Conservation (phyloP, 2,329 filamentous ascomycete species). For the Decorospora gaudefroyi region DNA sequence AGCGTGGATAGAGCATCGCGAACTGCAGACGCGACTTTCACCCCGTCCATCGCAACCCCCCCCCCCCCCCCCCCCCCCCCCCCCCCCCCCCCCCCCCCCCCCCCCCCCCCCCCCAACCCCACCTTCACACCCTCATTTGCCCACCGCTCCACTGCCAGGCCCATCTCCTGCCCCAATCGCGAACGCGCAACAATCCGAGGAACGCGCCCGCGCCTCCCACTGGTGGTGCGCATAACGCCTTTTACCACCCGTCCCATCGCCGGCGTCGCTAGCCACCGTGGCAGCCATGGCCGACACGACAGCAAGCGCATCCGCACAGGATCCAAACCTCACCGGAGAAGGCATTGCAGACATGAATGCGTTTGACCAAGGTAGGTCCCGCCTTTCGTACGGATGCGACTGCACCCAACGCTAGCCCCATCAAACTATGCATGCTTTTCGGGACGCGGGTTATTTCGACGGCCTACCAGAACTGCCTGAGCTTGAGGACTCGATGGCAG, state of each 20-base stretch:
- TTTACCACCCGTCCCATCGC: conserved; percentile 29
- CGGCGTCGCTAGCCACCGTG: conserved; percentile 19
- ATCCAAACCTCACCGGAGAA: conserved; percentile 30
- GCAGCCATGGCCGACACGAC: conserved; percentile 44
- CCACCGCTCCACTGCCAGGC: conserved; percentile 16
- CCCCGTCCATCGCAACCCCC: conserved; percentile 33
- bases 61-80: conserved; percentile 35
- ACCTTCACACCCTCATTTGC: conserved; percentile 33
- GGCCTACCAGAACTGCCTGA: neutral
- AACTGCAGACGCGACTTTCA: conserved; percentile 38
- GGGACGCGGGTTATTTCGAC: neutral
- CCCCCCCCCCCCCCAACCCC: conserved; percentile 2
- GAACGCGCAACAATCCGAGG: conserved; percentile 12
- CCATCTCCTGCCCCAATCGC: conserved; percentile 1
- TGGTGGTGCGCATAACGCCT: conserved; percentile 18
- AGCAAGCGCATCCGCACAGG: conserved; percentile 36
- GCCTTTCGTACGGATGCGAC: neutral
- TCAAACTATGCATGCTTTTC: conserved; percentile 9
- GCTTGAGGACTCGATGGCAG: neutral
- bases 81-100: conserved; percentile 16
- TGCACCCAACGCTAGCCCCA: conserved; percentile 8
- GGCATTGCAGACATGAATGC: conserved; percentile 30
- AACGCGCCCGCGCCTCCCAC: conserved; percentile 21
- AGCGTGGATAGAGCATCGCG: conserved; percentile 35
- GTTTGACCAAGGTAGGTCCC: conserved; percentile 41